These are phyloP conservation scores for Cucurbita ficifolia DNA, from an alignment of 306 rosid genomes.

Conservation along the genomic window DNA sequence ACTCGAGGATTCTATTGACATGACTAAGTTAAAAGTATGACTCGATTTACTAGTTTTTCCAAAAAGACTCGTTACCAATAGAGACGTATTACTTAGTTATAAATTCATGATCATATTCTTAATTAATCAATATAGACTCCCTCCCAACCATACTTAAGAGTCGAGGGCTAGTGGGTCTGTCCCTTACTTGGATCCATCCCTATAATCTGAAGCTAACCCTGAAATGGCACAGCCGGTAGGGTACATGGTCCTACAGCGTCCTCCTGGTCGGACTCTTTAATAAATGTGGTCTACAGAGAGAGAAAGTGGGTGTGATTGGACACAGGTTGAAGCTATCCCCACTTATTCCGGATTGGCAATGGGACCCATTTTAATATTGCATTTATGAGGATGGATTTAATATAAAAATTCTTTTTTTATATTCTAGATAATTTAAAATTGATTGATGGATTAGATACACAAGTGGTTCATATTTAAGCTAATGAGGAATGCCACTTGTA, in stretches of 20 bases:
- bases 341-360: background rate
- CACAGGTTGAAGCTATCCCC: background rate
- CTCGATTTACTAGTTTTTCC: too few species aligned
- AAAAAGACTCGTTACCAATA: too few species aligned
- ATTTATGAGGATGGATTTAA: background rate
- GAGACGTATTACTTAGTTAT: too few species aligned
- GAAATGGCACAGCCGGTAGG: background rate
- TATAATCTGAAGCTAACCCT: background rate
- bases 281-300: background rate
- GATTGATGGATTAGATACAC: background rate
- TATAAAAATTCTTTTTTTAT: background rate
- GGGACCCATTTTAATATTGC: background rate
- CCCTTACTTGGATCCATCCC: too few species aligned
- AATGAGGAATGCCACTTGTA: background rate
- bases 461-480: background rate
- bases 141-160: too few species aligned
- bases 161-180: too few species aligned
- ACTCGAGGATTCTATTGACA: too few species aligned
- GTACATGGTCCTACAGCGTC: background rate
- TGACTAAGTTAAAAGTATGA: too few species aligned
- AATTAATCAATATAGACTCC: too few species aligned
- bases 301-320: background rate
- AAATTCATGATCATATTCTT: too few species aligned
- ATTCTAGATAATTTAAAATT: background rate
- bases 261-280: background rate